Evolutionary conservation across 169 alveolate genomes (phyloP), one percentile per base, ranked within the genome.

Genomic region (Plasmodium vinckei): DNA sequence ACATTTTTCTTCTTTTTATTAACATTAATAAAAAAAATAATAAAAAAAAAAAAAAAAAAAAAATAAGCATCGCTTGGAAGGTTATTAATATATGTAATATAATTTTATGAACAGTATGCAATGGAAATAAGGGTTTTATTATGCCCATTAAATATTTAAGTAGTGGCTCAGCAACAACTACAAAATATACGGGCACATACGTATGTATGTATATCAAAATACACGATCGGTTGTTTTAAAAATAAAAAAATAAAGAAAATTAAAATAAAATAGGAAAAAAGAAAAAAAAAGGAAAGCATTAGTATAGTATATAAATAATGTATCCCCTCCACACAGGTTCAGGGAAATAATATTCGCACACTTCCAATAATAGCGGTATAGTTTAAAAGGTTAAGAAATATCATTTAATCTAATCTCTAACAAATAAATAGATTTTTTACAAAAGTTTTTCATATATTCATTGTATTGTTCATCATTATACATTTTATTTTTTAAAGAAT

Each of bases 401-500:
- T 82, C 90, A n/a, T 39, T 60, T 54, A 82, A 21, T 39, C 27
- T 82, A 15, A 61, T 39, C 4, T 39, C 23, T 47, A 82, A 56
- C 51, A 68, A 15, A 67, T 60, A 82, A 54, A 82, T 65, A 27
- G 90, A 82, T 17, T 82, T 82, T 27, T 60, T 67, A 19, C 84
- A 54, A 59, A 67, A 39, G 7, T 33, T 60, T n/a, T 70, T 68
- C 90, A 82, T 82, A 49, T 82, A 67, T 27, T 82, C 77, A 27
- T 82, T 82, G 65, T 82, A 82, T 27, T 60, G 25, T 15, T 82
- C 84, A 53, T 82, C 90, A 13, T 39, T 19, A 57, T 82, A 82
- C 82, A 82, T 67, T 67, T 82, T 67, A 67, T 82, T 65, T 82
- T 82, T 82, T 17, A 71, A 59, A 27, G 90, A 70, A 21, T 82